Percentiles rank a stretch among this genome's conserved stretches.
These are phyloP conservation scores for Botrytis medusae DNA, from an alignment of 2,329 filamentous ascomycete genomes.

Conservation along the genomic window DNA sequence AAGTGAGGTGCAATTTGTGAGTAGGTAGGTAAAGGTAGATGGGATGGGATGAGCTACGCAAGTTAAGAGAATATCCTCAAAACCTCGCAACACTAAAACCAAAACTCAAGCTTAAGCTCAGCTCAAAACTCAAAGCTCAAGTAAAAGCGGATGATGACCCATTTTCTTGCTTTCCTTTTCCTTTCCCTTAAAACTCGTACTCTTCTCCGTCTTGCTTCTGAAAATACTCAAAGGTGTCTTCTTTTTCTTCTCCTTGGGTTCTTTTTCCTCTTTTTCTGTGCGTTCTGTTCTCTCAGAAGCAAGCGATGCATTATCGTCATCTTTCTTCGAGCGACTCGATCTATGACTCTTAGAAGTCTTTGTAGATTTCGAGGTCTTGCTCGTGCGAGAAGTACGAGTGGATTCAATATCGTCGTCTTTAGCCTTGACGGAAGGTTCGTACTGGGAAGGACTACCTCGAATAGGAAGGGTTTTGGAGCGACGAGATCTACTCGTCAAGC, in stretches of 20 bases:
- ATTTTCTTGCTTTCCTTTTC: constrained; percentile 18
- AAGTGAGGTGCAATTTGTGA: neutral
- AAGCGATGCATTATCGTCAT: neutral
- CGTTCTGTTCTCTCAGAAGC: neutral
- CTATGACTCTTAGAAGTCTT: neutral
- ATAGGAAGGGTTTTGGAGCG: constrained; percentile 1
- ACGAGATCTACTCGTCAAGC: constrained; percentile 1
- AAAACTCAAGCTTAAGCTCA: neutral
- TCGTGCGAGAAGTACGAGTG: neutral
- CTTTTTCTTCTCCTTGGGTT: constrained; percentile 13
- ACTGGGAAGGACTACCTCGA: neutral
- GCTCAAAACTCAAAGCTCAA: neutral
- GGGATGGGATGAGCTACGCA: neutral
- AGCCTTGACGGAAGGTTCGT: neutral
- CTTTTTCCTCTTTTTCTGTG: neutral
- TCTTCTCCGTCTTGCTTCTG: constrained; percentile 14
- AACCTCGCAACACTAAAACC: neutral
- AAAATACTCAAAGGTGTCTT: constrained; percentile 17
- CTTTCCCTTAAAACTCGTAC: constrained; percentile 7
- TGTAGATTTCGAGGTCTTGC: neutral
- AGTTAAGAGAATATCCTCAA: neutral
- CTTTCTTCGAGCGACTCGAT: constrained; percentile 12
- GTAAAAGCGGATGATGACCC: constrained; percentile 21
- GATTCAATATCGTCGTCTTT: constrained; percentile 8
- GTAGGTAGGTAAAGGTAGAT: too few relatives aligned